Base-by-base conservation (phyloP, 108 stramenopile genomes). In the Parietichytrium sp. region DNA sequence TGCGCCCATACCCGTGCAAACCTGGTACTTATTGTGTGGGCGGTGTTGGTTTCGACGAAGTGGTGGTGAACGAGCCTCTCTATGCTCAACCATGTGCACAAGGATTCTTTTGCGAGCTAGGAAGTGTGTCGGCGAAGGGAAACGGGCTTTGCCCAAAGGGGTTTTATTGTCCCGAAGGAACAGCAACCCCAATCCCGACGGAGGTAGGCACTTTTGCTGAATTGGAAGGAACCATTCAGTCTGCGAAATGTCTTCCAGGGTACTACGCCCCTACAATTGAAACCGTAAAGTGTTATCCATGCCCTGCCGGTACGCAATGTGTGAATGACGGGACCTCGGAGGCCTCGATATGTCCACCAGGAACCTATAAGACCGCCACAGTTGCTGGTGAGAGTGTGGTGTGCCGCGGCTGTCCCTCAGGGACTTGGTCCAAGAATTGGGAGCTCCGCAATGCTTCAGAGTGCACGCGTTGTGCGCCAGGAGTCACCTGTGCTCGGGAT, bases 381-480 rank as follows among this genome's bases (percentile, higher is more conserved):
- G 55, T 48, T 2, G 82, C 51, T 7, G 86, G 90, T 52, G 79
- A 52, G 49, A 72, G 79, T 4, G 36, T 79, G 10, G 72, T 82
- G 2, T 82, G 82, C 27, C 30, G 20, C 38, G 83, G 79, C 29
- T 93, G 91, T 53, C 87, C 89, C 26, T 84, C 88, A 82, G 93
- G 93, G 4, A 92, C 90, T 3, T 95, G 94, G 94, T 90, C 89
- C 52, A 95, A 94, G 79, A 93, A 95, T 83, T 95, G 93, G 92
- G 90, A 92, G 38, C 82, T 95, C 52, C 83, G 94, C 55, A 93
- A 94, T 53, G 84, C 83, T 50, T 91, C 91, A 2, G 92, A 94
- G 81, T 95, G 94, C 81, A 90, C 53, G 13, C 54, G 88, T 36
- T 93, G 93, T 79, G 90, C 94, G 0, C 87, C 93, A 15, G 94